Base-by-base conservation (phyloP, 2,329 filamentous ascomycete species). In the Tolypocladium amazonense region DNA sequence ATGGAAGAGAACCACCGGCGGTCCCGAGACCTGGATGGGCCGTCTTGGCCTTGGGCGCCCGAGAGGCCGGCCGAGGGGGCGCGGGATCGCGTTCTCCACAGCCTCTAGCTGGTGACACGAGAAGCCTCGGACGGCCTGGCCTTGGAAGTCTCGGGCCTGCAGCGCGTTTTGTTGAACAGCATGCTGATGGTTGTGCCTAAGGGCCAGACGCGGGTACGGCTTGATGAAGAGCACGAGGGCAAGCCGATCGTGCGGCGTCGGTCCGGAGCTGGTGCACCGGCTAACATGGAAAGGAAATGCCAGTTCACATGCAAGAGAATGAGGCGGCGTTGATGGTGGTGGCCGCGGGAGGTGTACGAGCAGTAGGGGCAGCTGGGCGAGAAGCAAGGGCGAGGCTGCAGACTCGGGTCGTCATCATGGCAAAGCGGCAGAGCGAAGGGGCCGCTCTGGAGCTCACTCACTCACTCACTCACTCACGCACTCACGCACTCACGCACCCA, bases 101-200 rank as follows among this genome's bases (percentile, higher is more conserved):
- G 66, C 64, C 61, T 61, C 67, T 67, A 69, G 65, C 67, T 69
- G 63, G 38, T 64, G 59, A 61, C 59, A 56, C 59, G 61, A 61
- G 53, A 56, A 41, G 33, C 50, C 20, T 59, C 56, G 15, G 58
- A 47, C 39, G 60, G 43, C 25, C 60, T 60, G 43, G 41, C 27
- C 57, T 59, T 59, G 58, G 33, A 14, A 8, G 62, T 47, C n/a
- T 61, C 57, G 55, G 61, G 33, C 56, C 58, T 61, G 35, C 60
- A 58, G 53, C 60, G 63, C 56, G 59, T 53, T 47, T 62, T 66
- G 56, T 58, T 62, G 63, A 66, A 66, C 60, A 65, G 60, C 63
- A 66, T 66, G 59, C 57, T 65, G 62, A 39, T 62, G 59, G 60
- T 62, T 60, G 60, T 60, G 65, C 38, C 47, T 41, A 39, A 43